Evolutionary conservation across 768 basidiomycete genomes (phyloP), one percentile per base, ranked within the genome.

Genomic region (Ramaria sp.): DNA sequence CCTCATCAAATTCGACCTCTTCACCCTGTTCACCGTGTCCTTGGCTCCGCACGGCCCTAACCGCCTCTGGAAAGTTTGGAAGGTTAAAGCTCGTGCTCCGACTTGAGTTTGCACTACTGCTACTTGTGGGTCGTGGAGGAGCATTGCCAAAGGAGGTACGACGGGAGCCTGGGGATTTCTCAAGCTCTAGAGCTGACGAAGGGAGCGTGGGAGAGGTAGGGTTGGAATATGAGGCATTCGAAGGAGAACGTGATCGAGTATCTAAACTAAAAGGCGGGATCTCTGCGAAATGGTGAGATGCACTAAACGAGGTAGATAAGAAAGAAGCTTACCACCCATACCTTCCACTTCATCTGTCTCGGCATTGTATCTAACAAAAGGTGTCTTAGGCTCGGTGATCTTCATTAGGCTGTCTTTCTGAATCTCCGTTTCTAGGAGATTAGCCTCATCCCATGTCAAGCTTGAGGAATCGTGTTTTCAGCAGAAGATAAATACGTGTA

Each of bases 381-480:
- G 93, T 9, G 93, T 97, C 78, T 97, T 97, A 51, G 93, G 93
- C 64, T 97, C 93, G 2, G 89, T 92, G 64, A 97, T 97, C 79
- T 96, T 97, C 93, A 96, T 97, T 64, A 92, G 72, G 59, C 89
- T 93, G 63, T 95, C 92, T 69, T 95, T 95, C 75, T 87, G 82
- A 60, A 91, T 83, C 69, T 97, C 93, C 0, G 93, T 96, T 63
- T 88, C 68, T 24, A 89, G 88, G 34, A 97, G 75, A 65, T 96
- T 97, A 66, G 82, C 88, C 63, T 97, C 93, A 64, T 97, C 94
- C 93, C 93, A 97, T 64, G 89, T 88, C 63, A 96, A 64, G 61
- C 83, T 93, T 32, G 28, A 50, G 48, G 16, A 1, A 50, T 50
- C 32, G 24, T 42, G 24, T 32, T n/a, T 20, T 18, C 16, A 32